Percentiles rank a stretch among this genome's conserved stretches.
Conservation (phyloP, 2,329 filamentous ascomycete genomes). For the Diaporthe vexans region DNA sequence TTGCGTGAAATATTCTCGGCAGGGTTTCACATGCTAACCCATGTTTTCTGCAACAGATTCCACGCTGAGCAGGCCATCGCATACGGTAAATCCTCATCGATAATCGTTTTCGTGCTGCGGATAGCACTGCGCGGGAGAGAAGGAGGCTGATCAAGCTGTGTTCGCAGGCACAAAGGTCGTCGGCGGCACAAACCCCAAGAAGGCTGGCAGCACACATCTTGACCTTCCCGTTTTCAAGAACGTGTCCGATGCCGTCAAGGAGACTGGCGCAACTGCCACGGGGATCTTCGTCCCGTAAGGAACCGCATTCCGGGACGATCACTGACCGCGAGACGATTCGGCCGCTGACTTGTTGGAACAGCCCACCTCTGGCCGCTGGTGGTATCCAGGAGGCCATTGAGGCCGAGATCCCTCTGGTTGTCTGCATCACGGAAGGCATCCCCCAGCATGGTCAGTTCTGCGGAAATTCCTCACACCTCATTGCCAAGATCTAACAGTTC, state of each 20-base stretch:
- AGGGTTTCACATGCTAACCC: conserved; percentile 48
- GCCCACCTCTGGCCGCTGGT: conserved; percentile 89
- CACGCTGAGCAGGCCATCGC: conserved; percentile 98
- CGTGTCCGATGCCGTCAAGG: conserved; percentile 88
- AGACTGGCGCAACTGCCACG: conserved; percentile 90
- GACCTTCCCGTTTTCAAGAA: conserved; percentile 93
- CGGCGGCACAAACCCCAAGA: conserved; percentile 98
- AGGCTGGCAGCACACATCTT: conserved; percentile 91
- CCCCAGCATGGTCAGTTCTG: conserved; percentile 86
- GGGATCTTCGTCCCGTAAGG: conserved; percentile 95
- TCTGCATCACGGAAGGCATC: conserved; percentile 98
- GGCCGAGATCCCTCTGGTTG: conserved; percentile 93
- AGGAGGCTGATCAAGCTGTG: conserved; percentile 38
- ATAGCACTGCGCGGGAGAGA: neutral
- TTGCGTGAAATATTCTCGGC: conserved; percentile 15
- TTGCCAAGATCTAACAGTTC: conserved; percentile 39
- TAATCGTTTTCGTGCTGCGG: conserved; percentile 1
- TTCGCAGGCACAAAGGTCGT: conserved; percentile 91
- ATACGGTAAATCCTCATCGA: conserved; percentile 78
- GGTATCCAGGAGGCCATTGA: conserved; percentile 97
- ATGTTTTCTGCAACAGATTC: conserved; percentile 73
- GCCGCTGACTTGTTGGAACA: conserved; percentile 52
- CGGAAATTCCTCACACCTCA: conserved; percentile 23
- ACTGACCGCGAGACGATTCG: neutral
- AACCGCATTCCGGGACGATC: conserved; percentile 60